These are phyloP conservation scores for Apiospora arundinis DNA, from an alignment of 2,329 filamentous ascomycete genomes.

Conservation along the genomic window DNA sequence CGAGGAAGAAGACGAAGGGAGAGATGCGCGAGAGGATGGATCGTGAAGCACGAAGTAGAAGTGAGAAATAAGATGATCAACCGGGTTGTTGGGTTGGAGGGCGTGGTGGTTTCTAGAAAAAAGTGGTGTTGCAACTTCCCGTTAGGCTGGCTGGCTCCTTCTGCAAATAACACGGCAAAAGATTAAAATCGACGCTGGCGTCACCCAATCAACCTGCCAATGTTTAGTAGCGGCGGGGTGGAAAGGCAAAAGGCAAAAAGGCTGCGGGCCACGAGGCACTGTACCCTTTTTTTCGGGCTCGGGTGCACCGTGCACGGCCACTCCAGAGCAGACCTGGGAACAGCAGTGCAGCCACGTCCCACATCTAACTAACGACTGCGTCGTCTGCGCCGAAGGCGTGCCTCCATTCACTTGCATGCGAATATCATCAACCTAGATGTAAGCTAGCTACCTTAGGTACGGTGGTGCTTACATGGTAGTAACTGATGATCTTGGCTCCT, in stretches of 20 bases:
- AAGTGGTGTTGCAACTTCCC: constrained; percentile 12
- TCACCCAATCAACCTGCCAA: constrained; percentile 17
- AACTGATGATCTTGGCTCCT: too few relatives aligned
- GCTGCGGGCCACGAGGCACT: background rate
- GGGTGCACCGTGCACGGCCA: background rate
- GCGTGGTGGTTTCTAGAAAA: constrained; percentile 9
- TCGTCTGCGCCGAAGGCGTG: too few relatives aligned
- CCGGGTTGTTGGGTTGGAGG: constrained; percentile 2
- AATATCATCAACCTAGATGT: too few relatives aligned
- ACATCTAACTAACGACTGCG: too few relatives aligned
- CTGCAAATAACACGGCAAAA: constrained; percentile 5
- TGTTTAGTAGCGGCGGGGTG: constrained; percentile 13
- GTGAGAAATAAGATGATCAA: background rate
- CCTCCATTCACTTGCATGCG: too few relatives aligned
- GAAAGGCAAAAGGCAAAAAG: background rate
- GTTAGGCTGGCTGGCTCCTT: background rate
- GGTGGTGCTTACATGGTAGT: too few relatives aligned
- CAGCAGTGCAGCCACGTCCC: too few relatives aligned
- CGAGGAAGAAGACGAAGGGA: background rate
- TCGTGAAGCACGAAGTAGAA: background rate
- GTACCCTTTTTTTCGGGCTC: background rate
- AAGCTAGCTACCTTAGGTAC: too few relatives aligned
- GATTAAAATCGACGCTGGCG: constrained; percentile 9
- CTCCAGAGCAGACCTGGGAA: too few relatives aligned
- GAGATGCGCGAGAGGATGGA: background rate